Evolutionary conservation across 2,329 filamentous ascomycete genomes (phyloP).

Genomic region (Penicillium sclerotigenum): DNA sequence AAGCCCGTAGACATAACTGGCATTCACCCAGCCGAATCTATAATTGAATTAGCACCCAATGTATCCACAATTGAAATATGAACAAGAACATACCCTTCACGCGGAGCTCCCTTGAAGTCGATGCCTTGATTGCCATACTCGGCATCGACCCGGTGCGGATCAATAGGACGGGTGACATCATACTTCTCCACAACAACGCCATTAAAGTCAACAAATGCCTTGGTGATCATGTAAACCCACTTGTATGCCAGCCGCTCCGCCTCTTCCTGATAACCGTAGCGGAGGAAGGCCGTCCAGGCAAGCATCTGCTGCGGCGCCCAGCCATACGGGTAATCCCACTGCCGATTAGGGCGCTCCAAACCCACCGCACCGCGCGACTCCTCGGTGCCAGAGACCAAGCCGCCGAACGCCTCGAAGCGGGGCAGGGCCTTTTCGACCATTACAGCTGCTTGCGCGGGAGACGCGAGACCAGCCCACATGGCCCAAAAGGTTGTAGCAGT

Average conservation of each 20-base stretch:
- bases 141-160: slow-evolving; percentile 90
- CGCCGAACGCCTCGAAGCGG: slow-evolving; percentile 82
- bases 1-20: slow-evolving; percentile 91
- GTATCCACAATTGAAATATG: neutral
- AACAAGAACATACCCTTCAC: slow-evolving; percentile 73
- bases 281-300: slow-evolving; percentile 87
- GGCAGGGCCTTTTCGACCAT: slow-evolving; percentile 81
- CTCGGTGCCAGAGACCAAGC: slow-evolving; percentile 83
- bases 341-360: slow-evolving; percentile 82
- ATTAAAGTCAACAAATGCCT: slow-evolving; percentile 97
- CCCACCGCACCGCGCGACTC: slow-evolving; percentile 78
- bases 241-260: slow-evolving; percentile 88
- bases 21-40: slow-evolving; percentile 98
- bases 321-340: slow-evolving; percentile 98
- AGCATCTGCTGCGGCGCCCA: slow-evolving; percentile 99
- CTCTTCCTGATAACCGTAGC: slow-evolving; percentile 88
- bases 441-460: slow-evolving; percentile 77
- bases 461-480: slow-evolving; percentile 88
- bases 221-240: slow-evolving; percentile 98
- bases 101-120: slow-evolving; percentile 92
- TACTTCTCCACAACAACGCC: slow-evolving; percentile 99
- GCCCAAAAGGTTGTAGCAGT: slow-evolving; percentile 94
- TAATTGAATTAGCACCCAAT: slow-evolving; percentile 10
- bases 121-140: slow-evolving; percentile 97
- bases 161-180: slow-evolving; percentile 84